These are phyloP conservation scores for Jatropha podagrica DNA, from an alignment of 441 rosid species.

Conservation along the genomic window DNA sequence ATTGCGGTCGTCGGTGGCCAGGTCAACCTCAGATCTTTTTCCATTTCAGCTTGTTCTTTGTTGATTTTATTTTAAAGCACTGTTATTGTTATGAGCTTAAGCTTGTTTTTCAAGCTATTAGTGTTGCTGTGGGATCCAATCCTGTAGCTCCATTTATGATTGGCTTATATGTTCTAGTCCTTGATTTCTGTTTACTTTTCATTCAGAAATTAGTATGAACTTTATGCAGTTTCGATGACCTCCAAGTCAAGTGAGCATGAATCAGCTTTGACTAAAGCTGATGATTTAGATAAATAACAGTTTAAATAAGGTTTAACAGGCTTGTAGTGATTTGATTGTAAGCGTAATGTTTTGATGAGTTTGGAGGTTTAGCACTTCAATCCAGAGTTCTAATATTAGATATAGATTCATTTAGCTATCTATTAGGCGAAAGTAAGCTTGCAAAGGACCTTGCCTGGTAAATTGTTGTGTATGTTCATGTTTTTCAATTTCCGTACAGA, in stretches of 20 bases:
- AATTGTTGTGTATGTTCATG: not conserved
- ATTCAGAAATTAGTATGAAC: not conserved
- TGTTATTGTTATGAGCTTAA: not conserved
- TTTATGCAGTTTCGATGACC: not conserved
- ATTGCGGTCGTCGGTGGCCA: conserved; percentile 99
- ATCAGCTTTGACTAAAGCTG: conserved; percentile 2
- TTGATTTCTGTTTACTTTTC: not conserved
- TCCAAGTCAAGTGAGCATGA: not conserved
- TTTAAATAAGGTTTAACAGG: not conserved
- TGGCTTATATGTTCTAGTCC: not conserved
- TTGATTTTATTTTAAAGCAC: not conserved
- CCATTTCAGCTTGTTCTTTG: not conserved
- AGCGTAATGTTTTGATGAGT: not conserved
- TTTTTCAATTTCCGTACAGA: conserved; percentile 38
- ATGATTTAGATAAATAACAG: not conserved
- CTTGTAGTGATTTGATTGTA: not conserved
- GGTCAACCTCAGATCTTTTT: conserved; percentile 38
- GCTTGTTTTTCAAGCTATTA: not conserved
- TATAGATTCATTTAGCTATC: not conserved
- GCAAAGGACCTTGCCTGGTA: too few species aligned
- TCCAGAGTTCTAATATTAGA: not conserved
- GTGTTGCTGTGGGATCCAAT: not conserved
- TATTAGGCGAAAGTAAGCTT: not conserved
- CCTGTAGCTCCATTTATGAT: not conserved
- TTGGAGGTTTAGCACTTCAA: not conserved